Evolutionary conservation across 495 filamentous ascomycete genomes (phyloP), one percentile per base, ranked within the genome.

Genomic region (Darksidea phi): DNA sequence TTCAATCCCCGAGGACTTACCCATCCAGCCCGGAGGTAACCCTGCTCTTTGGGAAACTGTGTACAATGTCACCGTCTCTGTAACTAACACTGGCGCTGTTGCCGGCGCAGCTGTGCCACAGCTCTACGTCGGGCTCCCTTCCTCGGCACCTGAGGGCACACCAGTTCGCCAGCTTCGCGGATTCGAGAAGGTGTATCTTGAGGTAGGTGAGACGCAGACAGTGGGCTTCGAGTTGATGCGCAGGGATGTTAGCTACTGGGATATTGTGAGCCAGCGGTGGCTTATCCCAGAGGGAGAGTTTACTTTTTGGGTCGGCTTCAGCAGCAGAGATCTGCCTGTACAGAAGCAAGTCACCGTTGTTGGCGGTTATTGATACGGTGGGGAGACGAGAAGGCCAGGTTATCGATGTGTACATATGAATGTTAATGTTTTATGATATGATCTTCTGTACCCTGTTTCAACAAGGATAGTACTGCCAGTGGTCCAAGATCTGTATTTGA

Each of bases 51-150:
- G 28, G 8, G 51, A 41, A 15, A 24, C 1, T 8, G 26, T 41
- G 6, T 10, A 11, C 32, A 41, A 8, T 15, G 15, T 42, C 15
- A 21, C 28, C 12, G 18, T 41, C 34, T 8, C 36, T 2, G 6
- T 54, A 3, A 38, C 21, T 8, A 54, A 54, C 25, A 38, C 51
- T 3, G 51, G 51, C 18, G 2, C 28, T 20, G 51, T 54, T 8
- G 6, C 28, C 38, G 51, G 51, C n/a, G 51, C 51, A 8, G 51
- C 38, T 13, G 51, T 54, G 23, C 28, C 36, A n/a, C 51, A 54
- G 25, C 36, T 54, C n/a, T 54, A 54, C 28, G 13, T 54, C 32
- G 6, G 2, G 7, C 32, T 10, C 48, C 48, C 48, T 1, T 1
- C 23, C 23, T 1, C 23, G 6, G 48, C 48, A 32, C 8, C 28